phyloP scores from a whole-genome alignment of 768 basidiomycete species.

The Rhodocollybia butyracea region DNA sequence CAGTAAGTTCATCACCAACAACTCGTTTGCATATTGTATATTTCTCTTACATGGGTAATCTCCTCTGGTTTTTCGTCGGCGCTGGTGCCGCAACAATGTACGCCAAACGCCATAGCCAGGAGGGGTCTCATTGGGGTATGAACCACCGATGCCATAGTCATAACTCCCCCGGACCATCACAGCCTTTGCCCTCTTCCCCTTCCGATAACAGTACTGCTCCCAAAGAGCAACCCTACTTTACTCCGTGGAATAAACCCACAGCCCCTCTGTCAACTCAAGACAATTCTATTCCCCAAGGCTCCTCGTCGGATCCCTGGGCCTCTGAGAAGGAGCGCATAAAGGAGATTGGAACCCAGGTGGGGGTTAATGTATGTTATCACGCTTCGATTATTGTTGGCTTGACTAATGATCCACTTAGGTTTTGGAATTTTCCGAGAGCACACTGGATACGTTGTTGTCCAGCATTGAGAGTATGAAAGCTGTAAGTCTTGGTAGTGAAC shows the following conservation, averaged over 20 bases:
- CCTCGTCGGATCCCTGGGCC: conserved; percentile 1
- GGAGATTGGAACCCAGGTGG: background rate
- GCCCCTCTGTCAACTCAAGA: background rate
- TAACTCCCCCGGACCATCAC: background rate
- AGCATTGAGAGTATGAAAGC: conserved; percentile 1
- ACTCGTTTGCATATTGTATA: too few species aligned
- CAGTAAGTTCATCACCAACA: too few species aligned
- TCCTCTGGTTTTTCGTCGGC: conserved; percentile 2
- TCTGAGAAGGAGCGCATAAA: background rate
- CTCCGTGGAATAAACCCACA: background rate
- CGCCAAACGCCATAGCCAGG: background rate
- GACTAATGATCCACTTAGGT: background rate
- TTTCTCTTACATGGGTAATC: conserved; percentile 1
- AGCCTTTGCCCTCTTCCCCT: background rate
- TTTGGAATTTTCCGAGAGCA: conserved; percentile 1
- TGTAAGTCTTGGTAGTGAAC: background rate
- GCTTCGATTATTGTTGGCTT: background rate
- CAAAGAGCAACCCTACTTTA: background rate
- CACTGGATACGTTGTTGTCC: conserved; percentile 1
- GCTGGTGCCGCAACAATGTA: conserved; percentile 1
- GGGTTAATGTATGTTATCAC: background rate
- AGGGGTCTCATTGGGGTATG: too few species aligned
- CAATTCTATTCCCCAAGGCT: background rate
- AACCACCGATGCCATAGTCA: background rate
- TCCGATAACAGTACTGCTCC: background rate